Conservation (phyloP, 2,329 filamentous ascomycete genomes). For the Cryphonectria japonica region DNA sequence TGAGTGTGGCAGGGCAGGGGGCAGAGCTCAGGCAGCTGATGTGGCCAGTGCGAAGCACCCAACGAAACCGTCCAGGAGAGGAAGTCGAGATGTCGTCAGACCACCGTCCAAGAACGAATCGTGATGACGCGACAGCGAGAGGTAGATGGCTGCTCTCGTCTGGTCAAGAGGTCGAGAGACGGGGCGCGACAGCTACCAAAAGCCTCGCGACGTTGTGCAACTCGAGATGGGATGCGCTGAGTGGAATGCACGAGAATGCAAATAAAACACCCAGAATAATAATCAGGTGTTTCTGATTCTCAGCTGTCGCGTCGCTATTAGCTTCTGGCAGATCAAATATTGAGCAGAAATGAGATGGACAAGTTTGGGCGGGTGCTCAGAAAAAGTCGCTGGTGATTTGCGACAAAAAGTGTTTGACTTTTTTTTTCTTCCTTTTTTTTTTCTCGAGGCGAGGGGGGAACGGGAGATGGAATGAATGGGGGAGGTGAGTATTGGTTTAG, state of each 20-base stretch:
- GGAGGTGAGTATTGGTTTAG: conserved; percentile 30
- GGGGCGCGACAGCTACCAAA: conserved; percentile 53
- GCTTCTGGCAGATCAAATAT: conserved; percentile 14
- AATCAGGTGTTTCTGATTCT: conserved; percentile 18
- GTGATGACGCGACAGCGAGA: conserved; percentile 23
- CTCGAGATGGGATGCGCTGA: conserved; percentile 34
- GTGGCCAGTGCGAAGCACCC: conserved; percentile 36
- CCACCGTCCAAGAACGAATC: conserved; percentile 17
- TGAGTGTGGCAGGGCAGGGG: conserved; percentile 17
- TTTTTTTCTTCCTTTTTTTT: not conserved
- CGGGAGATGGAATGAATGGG: conserved; percentile 25
- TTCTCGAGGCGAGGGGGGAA: not conserved
- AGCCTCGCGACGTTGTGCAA: conserved; percentile 39
- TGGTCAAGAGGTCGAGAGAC: conserved; percentile 6
- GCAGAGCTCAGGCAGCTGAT: conserved; percentile 33
- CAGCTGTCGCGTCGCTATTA: conserved; percentile 23
- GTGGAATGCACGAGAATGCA: conserved; percentile 39
- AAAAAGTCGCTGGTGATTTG: conserved; percentile 16
- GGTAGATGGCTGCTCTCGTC: not conserved
- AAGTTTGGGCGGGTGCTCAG: not conserved
- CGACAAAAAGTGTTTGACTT: conserved; percentile 24
- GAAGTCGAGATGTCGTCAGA: conserved; percentile 22
- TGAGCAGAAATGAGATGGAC: not conserved
- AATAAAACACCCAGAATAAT: conserved; percentile 33
- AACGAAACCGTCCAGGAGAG: conserved; percentile 28